Base-by-base conservation (phyloP, 345 rosid genomes). In the Salix exigua region DNA sequence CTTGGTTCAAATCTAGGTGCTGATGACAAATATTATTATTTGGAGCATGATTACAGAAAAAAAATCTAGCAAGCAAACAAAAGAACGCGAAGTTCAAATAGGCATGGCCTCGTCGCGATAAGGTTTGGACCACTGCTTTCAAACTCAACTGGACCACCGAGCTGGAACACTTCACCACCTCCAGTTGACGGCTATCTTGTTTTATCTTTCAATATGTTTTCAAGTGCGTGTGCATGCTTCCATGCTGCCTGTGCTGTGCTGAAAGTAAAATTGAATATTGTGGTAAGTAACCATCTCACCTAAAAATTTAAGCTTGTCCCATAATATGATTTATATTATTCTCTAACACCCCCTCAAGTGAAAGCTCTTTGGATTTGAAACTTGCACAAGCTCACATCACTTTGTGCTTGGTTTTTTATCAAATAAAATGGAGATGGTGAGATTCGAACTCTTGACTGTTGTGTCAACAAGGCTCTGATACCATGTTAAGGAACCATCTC, bases 111-210 rank as follows among this genome's bases (percentile, higher is more conserved):
- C 8, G 33, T 16, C 1, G 21, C 46, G 31, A 70, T 61, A 31
- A 68, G 64, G 0, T 35, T 12, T 61, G 80, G 80, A 81, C 80
- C 83, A 77, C 79, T 25, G 23, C 44, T 51, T 48, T 69, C 63
- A 55, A 48, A 66, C 74, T 66, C 25, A 40, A 7, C 25, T 35
- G 77, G 80, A 76, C 80, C 83, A 76, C 74, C 60, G 19, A 23
- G 44, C 63, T 8, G 28, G 46, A 30, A 65, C 42, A 50, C 80
- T n/a, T 31, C 33, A 31, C 71, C 30, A 73, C 75, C 71, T 68
- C 80, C 80, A 81, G 72, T 68, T 81, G 83, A 77, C 80, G 75
- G 77, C 80, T 46, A 66, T 50, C 76, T 80, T 75, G 68, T 75
- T 71, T 64, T 66, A 35, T 65, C 67, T 69, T 38, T 30, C 61